Evolutionary conservation across 2,329 filamentous ascomycete genomes (phyloP).

Genomic region (Arthrobotrys megalospora): DNA sequence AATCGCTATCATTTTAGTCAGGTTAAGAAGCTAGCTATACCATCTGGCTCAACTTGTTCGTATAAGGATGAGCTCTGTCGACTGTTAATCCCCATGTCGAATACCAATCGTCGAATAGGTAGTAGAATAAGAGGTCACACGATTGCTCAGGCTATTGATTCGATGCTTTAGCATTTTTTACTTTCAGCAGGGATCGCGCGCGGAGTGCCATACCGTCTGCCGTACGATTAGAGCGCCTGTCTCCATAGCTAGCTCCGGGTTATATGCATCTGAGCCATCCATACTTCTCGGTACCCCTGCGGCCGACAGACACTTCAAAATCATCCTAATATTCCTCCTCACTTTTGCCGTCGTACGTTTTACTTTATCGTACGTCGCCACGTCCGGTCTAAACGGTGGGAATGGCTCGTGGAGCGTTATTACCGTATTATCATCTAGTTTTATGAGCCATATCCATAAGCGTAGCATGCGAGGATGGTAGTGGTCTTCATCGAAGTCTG

Average conservation of each 20-base stretch:
- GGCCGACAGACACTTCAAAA: slow-evolving; percentile 63
- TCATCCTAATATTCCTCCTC: slow-evolving; percentile 63
- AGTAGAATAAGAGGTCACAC: slow-evolving; percentile 76
- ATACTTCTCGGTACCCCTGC: slow-evolving; percentile 67
- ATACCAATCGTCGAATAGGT: slow-evolving; percentile 78
- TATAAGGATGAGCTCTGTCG: slow-evolving; percentile 72
- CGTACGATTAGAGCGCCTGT: slow-evolving; percentile 65
- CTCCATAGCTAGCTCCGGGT: slow-evolving; percentile 67
- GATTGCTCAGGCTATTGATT: slow-evolving; percentile 68
- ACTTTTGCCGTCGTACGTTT: slow-evolving; percentile 62
- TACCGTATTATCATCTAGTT: slow-evolving; percentile 68
- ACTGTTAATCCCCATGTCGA: slow-evolving; percentile 76
- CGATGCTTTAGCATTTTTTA: background rate
- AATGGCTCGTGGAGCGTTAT: slow-evolving; percentile 68
- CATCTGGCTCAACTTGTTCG: slow-evolving; percentile 69
- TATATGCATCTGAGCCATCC: slow-evolving; percentile 69
- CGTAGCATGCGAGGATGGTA: slow-evolving; percentile 68
- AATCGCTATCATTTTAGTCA: background rate
- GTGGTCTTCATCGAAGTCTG: slow-evolving; percentile 45
- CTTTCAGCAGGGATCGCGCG: background rate
- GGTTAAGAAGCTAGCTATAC: background rate
- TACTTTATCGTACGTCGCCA: slow-evolving; percentile 28
- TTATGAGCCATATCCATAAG: slow-evolving; percentile 71
- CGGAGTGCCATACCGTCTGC: slow-evolving; percentile 62
- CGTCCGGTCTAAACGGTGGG: slow-evolving; percentile 66